Percentiles rank a stretch among this genome's conserved stretches.
Conservation (phyloP, 2,329 filamentous ascomycete genomes). For the Magnaporthiopsis rhizophila region DNA sequence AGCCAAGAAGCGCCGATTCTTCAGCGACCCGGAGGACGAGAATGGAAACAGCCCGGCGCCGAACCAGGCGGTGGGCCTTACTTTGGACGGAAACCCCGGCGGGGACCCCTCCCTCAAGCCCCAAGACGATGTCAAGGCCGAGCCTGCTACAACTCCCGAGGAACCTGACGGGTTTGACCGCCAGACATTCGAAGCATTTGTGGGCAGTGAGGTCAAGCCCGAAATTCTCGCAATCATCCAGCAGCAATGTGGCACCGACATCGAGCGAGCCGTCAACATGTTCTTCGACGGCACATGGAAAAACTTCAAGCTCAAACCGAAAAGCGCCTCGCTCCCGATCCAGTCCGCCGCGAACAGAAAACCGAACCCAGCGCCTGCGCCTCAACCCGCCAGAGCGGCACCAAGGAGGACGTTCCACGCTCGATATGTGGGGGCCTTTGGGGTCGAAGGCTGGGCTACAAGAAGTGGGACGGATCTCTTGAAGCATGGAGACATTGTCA, state of each 20-base stretch:
- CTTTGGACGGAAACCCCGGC: neutral
- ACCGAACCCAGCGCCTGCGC: neutral
- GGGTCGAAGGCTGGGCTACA: slow-evolving; percentile 86
- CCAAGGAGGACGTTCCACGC: slow-evolving; percentile 14
- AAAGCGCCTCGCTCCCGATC: neutral
- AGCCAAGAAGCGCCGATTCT: slow-evolving; percentile 25
- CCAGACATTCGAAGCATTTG: slow-evolving; percentile 48
- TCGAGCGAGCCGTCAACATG: slow-evolving; percentile 60
- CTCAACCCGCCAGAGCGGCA: neutral
- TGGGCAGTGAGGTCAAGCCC: slow-evolving; percentile 46
- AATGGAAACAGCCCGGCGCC: neutral
- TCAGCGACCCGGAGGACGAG: slow-evolving; percentile 7
- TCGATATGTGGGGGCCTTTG: slow-evolving; percentile 86
- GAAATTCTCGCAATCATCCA: slow-evolving; percentile 42
- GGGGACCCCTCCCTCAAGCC: slow-evolving; percentile 29
- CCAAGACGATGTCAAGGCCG: slow-evolving; percentile 30
- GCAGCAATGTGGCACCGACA: slow-evolving; percentile 46
- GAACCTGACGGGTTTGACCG: slow-evolving; percentile 40
- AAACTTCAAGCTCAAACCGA: slow-evolving; percentile 28
- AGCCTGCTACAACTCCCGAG: neutral
- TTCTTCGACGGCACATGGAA: slow-evolving; percentile 64
- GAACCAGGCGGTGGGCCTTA: neutral
- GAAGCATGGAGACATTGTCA: slow-evolving; percentile 73
- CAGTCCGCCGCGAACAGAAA: neutral
- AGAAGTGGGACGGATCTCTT: slow-evolving; percentile 69